These are phyloP conservation scores for Xerocomellus dryophilus DNA, from an alignment of 768 basidiomycete genomes.

Conservation along the genomic window DNA sequence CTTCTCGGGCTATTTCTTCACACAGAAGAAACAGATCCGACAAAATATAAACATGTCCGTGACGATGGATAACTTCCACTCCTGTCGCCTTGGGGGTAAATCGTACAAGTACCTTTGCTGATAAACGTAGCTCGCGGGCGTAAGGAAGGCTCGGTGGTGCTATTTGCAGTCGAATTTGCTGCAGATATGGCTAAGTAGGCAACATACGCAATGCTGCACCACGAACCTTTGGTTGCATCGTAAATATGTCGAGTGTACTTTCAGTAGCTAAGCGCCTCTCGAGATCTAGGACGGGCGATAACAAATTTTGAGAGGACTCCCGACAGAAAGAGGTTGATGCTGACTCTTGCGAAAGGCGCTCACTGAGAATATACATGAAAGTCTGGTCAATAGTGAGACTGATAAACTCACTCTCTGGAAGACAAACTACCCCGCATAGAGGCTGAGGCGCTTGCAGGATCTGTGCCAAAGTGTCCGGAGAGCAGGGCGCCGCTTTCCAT, in stretches of 20 bases:
- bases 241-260: constrained; percentile 87
- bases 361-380: constrained; percentile 36
- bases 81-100: constrained; percentile 77
- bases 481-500: constrained; percentile 8
- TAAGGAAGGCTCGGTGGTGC: constrained; percentile 75
- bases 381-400: neutral
- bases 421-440: constrained; percentile 52
- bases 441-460: constrained; percentile 44
- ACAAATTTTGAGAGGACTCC: constrained; percentile 48
- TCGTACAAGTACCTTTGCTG: constrained; percentile 66
- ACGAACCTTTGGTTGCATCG: constrained; percentile 85
- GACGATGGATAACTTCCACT: constrained; percentile 66
- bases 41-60: constrained; percentile 83
- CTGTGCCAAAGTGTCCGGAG: constrained; percentile 22
- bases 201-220: neutral
- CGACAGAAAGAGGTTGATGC: constrained; percentile 51
- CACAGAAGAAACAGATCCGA: constrained; percentile 92
- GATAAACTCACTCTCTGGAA: constrained; percentile 52
- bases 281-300: constrained; percentile 68
- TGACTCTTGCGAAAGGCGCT: constrained; percentile 60
- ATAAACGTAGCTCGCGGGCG: constrained; percentile 70
- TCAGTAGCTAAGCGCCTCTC: constrained; percentile 77
- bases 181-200: constrained; percentile 5
- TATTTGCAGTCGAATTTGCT: constrained; percentile 93
- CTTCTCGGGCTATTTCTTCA: constrained; percentile 73